Evolutionary conservation across 345 rosid genomes (phyloP).

Genomic region (Erodium maritimum): DNA sequence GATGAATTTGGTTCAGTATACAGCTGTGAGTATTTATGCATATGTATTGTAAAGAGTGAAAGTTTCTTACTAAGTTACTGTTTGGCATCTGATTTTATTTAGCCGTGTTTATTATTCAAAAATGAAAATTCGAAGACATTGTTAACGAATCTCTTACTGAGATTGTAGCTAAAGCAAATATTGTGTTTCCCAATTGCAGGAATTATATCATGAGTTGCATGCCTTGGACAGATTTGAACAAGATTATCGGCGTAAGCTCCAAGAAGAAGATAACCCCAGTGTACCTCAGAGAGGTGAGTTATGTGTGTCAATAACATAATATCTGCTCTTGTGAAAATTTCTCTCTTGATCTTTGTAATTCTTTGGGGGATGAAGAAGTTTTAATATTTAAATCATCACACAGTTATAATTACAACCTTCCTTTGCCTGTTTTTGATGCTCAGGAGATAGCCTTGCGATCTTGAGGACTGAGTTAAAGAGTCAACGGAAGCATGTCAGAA

Average conservation of each 20-base stretch:
- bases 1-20: slow-evolving; percentile 68
- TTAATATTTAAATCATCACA: too few species aligned
- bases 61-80: too few species aligned
- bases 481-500: slow-evolving; percentile 82
- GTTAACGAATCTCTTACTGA: too few species aligned
- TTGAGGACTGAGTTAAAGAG: slow-evolving; percentile 85
- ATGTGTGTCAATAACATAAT: not conserved
- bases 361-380: too few species aligned
- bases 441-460: slow-evolving; percentile 79
- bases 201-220: slow-evolving; percentile 88
- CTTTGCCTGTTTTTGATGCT: slow-evolving; percentile 7
- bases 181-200: slow-evolving; percentile 30
- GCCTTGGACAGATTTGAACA: slow-evolving; percentile 97
- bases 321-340: too few species aligned
- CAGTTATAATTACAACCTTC: too few species aligned
- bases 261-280: slow-evolving; percentile 75
- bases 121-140: too few species aligned
- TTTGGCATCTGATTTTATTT: not conserved
- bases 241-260: slow-evolving; percentile 89
- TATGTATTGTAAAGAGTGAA: not conserved
- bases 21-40: slow-evolving; percentile 56
- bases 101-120: not conserved
- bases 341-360: too few species aligned
- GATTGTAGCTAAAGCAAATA: too few species aligned
- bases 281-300: slow-evolving; percentile 58